These are phyloP conservation scores for Garcileccinum viscosum DNA, from an alignment of 1,284 basidiomycete genomes.

Conservation along the genomic window DNA sequence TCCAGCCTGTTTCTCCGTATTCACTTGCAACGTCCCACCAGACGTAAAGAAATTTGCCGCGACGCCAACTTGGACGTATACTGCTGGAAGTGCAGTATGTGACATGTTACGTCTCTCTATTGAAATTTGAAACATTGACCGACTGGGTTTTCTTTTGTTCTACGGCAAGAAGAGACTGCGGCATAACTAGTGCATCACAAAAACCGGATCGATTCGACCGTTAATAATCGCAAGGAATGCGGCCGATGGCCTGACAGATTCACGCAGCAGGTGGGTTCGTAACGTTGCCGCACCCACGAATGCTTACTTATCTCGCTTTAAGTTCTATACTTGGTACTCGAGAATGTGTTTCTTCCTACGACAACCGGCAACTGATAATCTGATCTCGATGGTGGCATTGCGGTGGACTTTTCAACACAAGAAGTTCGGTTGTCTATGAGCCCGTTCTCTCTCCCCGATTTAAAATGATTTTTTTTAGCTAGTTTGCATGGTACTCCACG, in stretches of 20 bases:
- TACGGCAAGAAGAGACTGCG: neutral
- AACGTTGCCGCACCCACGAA: neutral
- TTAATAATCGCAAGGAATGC: constrained; percentile 5
- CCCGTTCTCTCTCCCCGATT: constrained; percentile 1
- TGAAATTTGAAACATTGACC: neutral
- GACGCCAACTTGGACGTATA: neutral
- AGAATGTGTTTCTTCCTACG: neutral
- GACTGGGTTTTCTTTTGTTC: neutral
- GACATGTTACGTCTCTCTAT: neutral
- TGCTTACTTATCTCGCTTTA: constrained; percentile 7
- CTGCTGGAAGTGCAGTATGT: neutral
- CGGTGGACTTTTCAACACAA: constrained; percentile 9
- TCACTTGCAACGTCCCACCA: neutral
- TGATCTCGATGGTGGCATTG: constrained; percentile 9
- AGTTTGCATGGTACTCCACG: constrained; percentile 7
- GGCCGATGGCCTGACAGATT: neutral
- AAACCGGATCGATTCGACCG: constrained; percentile 1
- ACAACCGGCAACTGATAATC: constrained; percentile 1
- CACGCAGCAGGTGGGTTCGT: neutral
- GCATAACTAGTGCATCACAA: neutral
- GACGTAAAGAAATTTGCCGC: neutral
- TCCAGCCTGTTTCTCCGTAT: neutral
- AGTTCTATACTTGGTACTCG: constrained; percentile 12
- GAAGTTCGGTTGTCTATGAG: neutral
- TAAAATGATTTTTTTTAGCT: neutral